phyloP scores from a whole-genome alignment of 768 basidiomycete genomes.

The Pluteus cervinus region DNA sequence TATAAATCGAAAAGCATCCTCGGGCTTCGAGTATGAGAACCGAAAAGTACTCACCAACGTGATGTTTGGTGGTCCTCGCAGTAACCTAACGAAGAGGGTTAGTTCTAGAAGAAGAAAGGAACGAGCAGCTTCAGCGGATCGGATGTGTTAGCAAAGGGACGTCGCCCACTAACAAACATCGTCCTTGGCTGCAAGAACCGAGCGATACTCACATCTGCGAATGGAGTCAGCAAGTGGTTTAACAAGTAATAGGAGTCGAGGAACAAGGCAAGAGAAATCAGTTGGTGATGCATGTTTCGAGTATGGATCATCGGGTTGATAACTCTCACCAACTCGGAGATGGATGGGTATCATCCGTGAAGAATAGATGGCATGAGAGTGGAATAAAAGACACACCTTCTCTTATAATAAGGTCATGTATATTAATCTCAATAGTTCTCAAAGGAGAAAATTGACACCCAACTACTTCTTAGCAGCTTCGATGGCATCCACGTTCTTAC shows the following conservation, averaged over 20 bases:
- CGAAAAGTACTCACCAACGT: slow-evolving; percentile 4
- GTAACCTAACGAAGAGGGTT: slow-evolving; percentile 8
- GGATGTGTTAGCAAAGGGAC: slow-evolving; percentile 35
- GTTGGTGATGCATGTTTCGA: slow-evolving; percentile 78
- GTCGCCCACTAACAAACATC: slow-evolving; percentile 33
- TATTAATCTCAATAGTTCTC: background rate
- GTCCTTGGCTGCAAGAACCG: slow-evolving; percentile 16
- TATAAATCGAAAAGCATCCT: slow-evolving; percentile 47
- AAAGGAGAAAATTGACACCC: background rate
- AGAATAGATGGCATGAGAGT: too few species aligned
- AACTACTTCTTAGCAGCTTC: slow-evolving; percentile 73
- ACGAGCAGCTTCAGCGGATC: slow-evolving; percentile 31
- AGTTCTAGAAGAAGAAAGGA: background rate
- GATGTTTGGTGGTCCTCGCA: background rate
- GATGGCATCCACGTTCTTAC: slow-evolving; percentile 90
- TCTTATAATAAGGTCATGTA: too few species aligned
- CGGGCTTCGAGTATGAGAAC: slow-evolving; percentile 11
- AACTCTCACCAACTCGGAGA: slow-evolving; percentile 67
- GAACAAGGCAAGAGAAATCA: slow-evolving; percentile 30
- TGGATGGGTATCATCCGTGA: slow-evolving; percentile 66
- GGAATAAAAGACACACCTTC: too few species aligned
- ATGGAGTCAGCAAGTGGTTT: background rate
- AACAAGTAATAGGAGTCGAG: slow-evolving; percentile 10
- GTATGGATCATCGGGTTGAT: slow-evolving; percentile 64
- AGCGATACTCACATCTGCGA: slow-evolving; percentile 9